phyloP scores from a whole-genome alignment of 805 yeast species.

The Pichia manshurica region DNA sequence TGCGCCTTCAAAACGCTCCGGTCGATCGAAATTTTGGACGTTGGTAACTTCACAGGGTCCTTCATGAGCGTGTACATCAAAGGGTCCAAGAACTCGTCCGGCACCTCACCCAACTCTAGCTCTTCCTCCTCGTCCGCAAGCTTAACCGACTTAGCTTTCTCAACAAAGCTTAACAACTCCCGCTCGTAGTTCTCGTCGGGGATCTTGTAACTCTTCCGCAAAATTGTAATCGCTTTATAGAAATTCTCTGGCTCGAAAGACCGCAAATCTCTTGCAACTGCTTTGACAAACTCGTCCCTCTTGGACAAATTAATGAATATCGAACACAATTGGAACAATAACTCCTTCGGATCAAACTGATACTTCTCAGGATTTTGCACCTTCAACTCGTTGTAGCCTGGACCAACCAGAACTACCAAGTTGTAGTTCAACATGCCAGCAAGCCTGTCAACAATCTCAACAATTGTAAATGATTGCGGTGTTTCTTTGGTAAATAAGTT shows the following conservation, averaged over 20 bases:
- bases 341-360: constrained; percentile 70
- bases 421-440: constrained; percentile 96
- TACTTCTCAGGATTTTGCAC: constrained; percentile 80
- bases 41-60: constrained; percentile 92
- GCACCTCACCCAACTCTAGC: constrained; percentile 82
- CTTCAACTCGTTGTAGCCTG: constrained; percentile 82
- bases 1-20: constrained; percentile 90
- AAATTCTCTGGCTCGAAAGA: constrained; percentile 70
- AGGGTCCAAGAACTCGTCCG: constrained; percentile 96
- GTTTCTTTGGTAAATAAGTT: constrained; percentile 79
- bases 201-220: constrained; percentile 50
- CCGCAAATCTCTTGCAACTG: constrained; percentile 89
- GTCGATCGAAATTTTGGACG: constrained; percentile 80
- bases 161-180: constrained; percentile 49
- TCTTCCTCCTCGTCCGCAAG: constrained; percentile 74
- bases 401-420: constrained; percentile 89
- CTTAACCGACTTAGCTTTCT: constrained; percentile 57
- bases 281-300: constrained; percentile 61
- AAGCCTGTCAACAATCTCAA: constrained; percentile 87
- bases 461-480: constrained; percentile 77
- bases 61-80: constrained; percentile 93
- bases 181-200: constrained; percentile 43
- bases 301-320: constrained; percentile 68
- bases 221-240: constrained; percentile 61
- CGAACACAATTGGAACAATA: constrained; percentile 63